Conservation (phyloP, 805 yeast species). For the Yamadazyma paraphyllophila region DNA sequence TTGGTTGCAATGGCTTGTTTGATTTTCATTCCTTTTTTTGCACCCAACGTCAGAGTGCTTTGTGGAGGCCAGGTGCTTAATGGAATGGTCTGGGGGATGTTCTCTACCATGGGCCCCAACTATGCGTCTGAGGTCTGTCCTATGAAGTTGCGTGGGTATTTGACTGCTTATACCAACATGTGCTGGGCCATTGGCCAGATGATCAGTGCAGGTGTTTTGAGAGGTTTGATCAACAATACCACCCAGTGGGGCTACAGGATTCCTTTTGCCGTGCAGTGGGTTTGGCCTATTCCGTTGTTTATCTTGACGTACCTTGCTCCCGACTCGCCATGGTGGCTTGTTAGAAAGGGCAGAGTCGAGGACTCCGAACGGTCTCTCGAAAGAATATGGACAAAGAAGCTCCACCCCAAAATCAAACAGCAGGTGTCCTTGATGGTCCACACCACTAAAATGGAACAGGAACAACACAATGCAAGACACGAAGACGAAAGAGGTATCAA, state of each 20-base stretch:
- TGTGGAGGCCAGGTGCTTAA: slow-evolving; percentile 41
- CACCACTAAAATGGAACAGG: slow-evolving; percentile 31
- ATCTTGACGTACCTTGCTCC: slow-evolving; percentile 40
- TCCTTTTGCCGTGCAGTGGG: slow-evolving; percentile 43
- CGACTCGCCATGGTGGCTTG: slow-evolving; percentile 49
- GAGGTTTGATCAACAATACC: slow-evolving; percentile 30
- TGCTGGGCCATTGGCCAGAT: slow-evolving; percentile 43
- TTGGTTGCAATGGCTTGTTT: slow-evolving; percentile 26
- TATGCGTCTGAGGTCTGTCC: slow-evolving; percentile 47
- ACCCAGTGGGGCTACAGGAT: slow-evolving; percentile 35
- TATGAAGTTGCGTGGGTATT: slow-evolving; percentile 36
- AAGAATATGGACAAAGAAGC: slow-evolving; percentile 20
- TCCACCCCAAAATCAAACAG: slow-evolving; percentile 17
- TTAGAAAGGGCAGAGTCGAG: slow-evolving; percentile 29
- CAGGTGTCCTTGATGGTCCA: slow-evolving; percentile 26
- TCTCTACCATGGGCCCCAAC: slow-evolving; percentile 38
- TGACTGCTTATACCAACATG: slow-evolving; percentile 37
- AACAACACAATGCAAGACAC: slow-evolving; percentile 23
- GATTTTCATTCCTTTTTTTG: slow-evolving; percentile 41
- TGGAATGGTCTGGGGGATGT: slow-evolving; percentile 46
- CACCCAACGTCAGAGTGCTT: slow-evolving; percentile 33
- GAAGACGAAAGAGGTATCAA: slow-evolving; percentile 20
- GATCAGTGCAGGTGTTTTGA: slow-evolving; percentile 40
- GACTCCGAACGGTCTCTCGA: slow-evolving; percentile 33
- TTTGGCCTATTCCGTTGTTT: slow-evolving; percentile 36